Evolutionary conservation across 1,284 basidiomycete species (phyloP), one percentile per base, ranked within the genome.

Genomic region (Malassezia psittaci): DNA sequence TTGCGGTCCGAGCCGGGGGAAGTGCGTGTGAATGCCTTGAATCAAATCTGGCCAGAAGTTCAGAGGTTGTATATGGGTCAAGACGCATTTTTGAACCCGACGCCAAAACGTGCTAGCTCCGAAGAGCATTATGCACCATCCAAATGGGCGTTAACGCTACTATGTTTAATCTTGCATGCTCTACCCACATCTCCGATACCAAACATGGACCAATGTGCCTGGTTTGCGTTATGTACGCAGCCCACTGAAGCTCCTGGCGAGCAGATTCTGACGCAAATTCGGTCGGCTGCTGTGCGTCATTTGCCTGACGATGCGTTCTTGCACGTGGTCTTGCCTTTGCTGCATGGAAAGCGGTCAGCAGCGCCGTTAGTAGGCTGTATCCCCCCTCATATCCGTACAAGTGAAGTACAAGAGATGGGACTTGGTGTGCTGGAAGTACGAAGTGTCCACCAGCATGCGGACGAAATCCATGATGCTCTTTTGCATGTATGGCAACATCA

Each of bases 1-100:
- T 67, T 81, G 38, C 82, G 79, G 79, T 82, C 66, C 43, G 82
- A 84, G 60, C 81, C 82, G 54, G 62, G 78, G 2, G 69, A 78
- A 36, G 68, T 77, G 43, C 83, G 86, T 63, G 81, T 85, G 34
- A 80, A 83, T 0, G 66, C 60, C 24, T 52, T 72, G 16, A 57
- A 64, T 50, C 61, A 68, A 49, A 59, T 68, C 2, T 68, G 59
- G 62, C 59, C 60, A 29, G 68, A 71, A 50, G 52, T 60, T 7
- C 37, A 55, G 40, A 53, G 68, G 9, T 63, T 67, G 48, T 65
- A 62, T 54, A 24, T 45, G 13, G 58, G 62, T 56, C 58, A 52
- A 5, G 62, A 60, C 2, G 38, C 52, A 32, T 70, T 70, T 61
- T 61, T 72, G 34, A 68, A 67, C 51, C 57, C 57, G 9, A 47